A percentile compares a stretch with the other conserved stretches of the same genome.
These are phyloP conservation scores for Chlorella sp. DNA, from an alignment of 139 green algal species.

Conservation along the genomic window DNA sequence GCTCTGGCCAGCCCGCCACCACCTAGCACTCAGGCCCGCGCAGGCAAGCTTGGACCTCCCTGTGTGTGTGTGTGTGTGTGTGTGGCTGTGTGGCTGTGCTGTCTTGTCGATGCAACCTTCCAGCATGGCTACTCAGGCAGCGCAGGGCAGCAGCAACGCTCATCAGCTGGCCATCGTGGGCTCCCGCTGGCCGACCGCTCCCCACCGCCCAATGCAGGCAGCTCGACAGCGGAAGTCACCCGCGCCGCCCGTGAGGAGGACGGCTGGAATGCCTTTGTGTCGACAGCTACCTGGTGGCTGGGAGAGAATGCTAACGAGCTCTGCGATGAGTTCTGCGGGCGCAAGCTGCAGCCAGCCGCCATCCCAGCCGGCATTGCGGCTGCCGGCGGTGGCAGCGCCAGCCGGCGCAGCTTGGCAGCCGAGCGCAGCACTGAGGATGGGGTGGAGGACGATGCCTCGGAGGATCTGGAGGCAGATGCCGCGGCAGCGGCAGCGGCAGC, in stretches of 20 bases:
- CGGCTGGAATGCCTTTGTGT: conserved; percentile 64
- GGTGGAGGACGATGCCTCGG: background rate
- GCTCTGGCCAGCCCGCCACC: conserved; percentile 48
- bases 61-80: too few relatives aligned
- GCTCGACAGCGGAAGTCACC: conserved; percentile 6
- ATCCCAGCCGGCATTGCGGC: background rate
- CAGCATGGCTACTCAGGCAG: too few relatives aligned
- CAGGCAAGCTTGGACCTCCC: background rate
- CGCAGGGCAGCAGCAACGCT: too few relatives aligned
- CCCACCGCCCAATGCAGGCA: too few relatives aligned
- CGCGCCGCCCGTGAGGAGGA: conserved; percentile 49
- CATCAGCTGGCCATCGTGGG: too few relatives aligned
- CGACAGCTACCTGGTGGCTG: conserved; percentile 75
- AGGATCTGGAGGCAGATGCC: background rate
- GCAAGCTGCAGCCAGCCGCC: conserved; percentile 8
- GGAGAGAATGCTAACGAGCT: conserved; percentile 82
- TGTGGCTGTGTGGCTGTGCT: too few relatives aligned
- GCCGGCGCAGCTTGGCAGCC: background rate
- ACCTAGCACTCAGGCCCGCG: conserved; percentile 26
- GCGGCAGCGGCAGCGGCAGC: background rate
- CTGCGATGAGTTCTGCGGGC: conserved; percentile 53
- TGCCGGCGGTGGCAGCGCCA: background rate
- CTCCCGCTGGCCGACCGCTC: too few relatives aligned
- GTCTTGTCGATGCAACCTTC: too few relatives aligned
- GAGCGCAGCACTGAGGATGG: background rate